Percentiles rank a stretch among this genome's conserved stretches.
These are phyloP conservation scores for Phytophthora colocasiae DNA, from an alignment of 352 stramenopile genomes.

Conservation along the genomic window DNA sequence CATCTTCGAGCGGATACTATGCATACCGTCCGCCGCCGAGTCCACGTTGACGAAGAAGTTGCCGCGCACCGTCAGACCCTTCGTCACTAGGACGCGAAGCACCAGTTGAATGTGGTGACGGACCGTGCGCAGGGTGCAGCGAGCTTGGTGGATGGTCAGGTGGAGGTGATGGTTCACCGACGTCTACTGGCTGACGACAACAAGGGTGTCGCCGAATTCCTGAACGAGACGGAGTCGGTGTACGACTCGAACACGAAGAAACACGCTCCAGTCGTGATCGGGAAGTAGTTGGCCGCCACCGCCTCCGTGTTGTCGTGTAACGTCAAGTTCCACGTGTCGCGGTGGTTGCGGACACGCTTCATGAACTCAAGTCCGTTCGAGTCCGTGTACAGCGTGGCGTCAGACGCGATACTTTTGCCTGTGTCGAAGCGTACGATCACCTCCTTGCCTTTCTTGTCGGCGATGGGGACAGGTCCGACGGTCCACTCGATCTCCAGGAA, in stretches of 20 bases:
- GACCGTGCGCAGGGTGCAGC: slow-evolving; percentile 94
- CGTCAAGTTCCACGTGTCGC: slow-evolving; percentile 90
- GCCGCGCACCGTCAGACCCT: slow-evolving; percentile 73
- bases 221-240: slow-evolving; percentile 94
- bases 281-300: slow-evolving; percentile 98
- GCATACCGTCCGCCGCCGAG: slow-evolving; percentile 58
- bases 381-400: slow-evolving; percentile 91
- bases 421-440: slow-evolving; percentile 93
- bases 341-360: slow-evolving; percentile 86
- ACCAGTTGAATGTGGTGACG: slow-evolving; percentile 89
- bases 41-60: slow-evolving; percentile 80
- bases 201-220: slow-evolving; percentile 92
- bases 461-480: slow-evolving; percentile 75
- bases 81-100: slow-evolving; percentile 80
- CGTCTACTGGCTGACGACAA: slow-evolving; percentile 93
- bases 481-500: slow-evolving; percentile 97
- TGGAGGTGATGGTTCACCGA: slow-evolving; percentile 99
- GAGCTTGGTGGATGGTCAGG: slow-evolving; percentile 89
- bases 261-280: slow-evolving; percentile 93
- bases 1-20: slow-evolving; percentile 66
- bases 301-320: slow-evolving; percentile 91
- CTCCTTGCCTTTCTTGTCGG: slow-evolving; percentile 94
- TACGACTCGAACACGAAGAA: slow-evolving; percentile 67
- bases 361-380: slow-evolving; percentile 97
- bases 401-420: slow-evolving; percentile 57